Percentiles rank a stretch among this genome's conserved stretches.
Conservation (phyloP, 768 basidiomycete species). For the Psilocybe cubensis region DNA sequence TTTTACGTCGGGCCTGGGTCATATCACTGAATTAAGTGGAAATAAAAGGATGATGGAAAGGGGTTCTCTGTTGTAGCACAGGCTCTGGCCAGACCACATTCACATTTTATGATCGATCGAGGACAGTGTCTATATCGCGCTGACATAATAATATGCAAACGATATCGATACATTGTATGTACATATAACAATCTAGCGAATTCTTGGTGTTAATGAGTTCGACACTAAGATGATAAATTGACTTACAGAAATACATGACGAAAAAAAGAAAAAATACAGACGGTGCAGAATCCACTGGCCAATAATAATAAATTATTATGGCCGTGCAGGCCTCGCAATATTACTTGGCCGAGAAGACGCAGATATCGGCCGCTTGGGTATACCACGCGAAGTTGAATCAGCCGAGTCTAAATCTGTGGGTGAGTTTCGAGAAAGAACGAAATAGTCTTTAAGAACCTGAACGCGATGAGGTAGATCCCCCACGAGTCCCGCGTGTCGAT, state of each 20-base stretch:
- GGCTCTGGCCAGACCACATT: background rate
- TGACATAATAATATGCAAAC: background rate
- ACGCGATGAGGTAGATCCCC: slow-evolving; percentile 27
- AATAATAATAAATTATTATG: slow-evolving; percentile 6
- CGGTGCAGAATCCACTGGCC: background rate
- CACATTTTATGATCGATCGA: background rate
- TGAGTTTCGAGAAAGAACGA: background rate
- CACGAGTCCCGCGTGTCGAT: slow-evolving; percentile 56
- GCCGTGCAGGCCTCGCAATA: slow-evolving; percentile 5
- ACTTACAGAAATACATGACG: background rate
- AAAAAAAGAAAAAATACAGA: background rate
- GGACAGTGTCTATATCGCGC: background rate
- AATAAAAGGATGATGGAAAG: background rate
- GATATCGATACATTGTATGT: background rate
- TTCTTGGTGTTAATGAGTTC: background rate
- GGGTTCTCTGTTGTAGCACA: background rate
- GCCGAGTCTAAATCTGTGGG: slow-evolving; percentile 4
- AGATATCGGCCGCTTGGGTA: slow-evolving; percentile 19
- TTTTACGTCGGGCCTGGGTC: slow-evolving; percentile 1
- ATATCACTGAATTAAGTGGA: background rate
- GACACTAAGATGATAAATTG: no score
- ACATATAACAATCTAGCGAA: background rate
- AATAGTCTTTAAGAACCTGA: slow-evolving; percentile 32
- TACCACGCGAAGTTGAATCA: slow-evolving; percentile 16
- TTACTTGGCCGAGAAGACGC: slow-evolving; percentile 12